Conservation (phyloP, 2,329 filamentous ascomycete species). For the Chaetomium strumarium region DNA sequence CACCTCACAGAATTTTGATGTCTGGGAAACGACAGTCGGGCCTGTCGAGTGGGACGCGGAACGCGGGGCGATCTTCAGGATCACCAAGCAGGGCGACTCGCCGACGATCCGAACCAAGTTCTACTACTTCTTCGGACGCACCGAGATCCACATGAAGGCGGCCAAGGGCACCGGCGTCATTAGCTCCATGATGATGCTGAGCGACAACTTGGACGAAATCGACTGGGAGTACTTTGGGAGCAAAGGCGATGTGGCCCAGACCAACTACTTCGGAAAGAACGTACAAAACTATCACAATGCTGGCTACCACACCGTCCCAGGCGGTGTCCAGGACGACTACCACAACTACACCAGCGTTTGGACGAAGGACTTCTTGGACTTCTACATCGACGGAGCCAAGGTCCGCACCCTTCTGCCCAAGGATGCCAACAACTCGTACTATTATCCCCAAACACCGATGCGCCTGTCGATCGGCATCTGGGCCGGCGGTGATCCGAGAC, state of each 20-base stretch:
- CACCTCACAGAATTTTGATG: slow-evolving; percentile 47
- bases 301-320: slow-evolving; percentile 49
- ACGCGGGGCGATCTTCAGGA: slow-evolving; percentile 65
- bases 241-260: slow-evolving; percentile 56
- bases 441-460: slow-evolving; percentile 74
- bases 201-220: slow-evolving; percentile 79
- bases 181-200: slow-evolving; percentile 76
- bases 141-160: slow-evolving; percentile 73
- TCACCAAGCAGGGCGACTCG: slow-evolving; percentile 64
- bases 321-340: slow-evolving; percentile 52
- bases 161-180: slow-evolving; percentile 70
- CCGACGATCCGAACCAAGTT: slow-evolving; percentile 74
- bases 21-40: slow-evolving; percentile 67
- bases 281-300: slow-evolving; percentile 57
- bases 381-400: slow-evolving; percentile 61
- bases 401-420: slow-evolving; percentile 58
- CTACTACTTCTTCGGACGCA: slow-evolving; percentile 80
- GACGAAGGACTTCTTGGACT: slow-evolving; percentile 61
- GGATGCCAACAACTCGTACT: slow-evolving; percentile 55
- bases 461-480: slow-evolving; percentile 62
- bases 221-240: slow-evolving; percentile 79
- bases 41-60: slow-evolving; percentile 54
- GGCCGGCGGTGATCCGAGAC: slow-evolving; percentile 53
- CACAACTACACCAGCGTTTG: slow-evolving; percentile 75
- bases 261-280: slow-evolving; percentile 78